These are phyloP conservation scores for Melanogaster broomeanus DNA, from an alignment of 768 basidiomycete genomes.

Conservation along the genomic window DNA sequence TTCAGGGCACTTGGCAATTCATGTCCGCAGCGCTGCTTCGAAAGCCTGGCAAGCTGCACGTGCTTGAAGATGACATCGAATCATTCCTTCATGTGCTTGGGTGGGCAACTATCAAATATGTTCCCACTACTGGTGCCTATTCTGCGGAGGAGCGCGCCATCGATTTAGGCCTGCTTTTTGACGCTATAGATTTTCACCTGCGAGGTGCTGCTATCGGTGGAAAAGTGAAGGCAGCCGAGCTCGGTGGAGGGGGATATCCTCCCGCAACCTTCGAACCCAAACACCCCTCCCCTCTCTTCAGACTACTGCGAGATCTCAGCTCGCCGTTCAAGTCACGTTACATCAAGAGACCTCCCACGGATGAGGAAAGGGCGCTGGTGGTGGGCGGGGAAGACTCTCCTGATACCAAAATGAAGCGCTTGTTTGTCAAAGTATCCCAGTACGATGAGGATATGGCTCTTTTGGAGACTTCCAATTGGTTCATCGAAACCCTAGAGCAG, in stretches of 20 bases:
- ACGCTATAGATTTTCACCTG: neutral
- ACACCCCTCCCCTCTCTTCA: neutral
- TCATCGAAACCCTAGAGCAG: too few species aligned
- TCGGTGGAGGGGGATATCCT: neutral
- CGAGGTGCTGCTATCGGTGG: neutral
- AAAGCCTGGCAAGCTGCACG: slow-evolving; percentile 15
- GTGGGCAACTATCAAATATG: slow-evolving; percentile 13
- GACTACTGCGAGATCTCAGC: neutral
- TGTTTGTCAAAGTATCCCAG: too few species aligned
- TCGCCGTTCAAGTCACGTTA: neutral
- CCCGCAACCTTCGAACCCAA: neutral
- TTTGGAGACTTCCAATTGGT: too few species aligned
- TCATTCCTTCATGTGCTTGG: slow-evolving; percentile 26
- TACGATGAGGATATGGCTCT: too few species aligned
- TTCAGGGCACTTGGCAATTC: slow-evolving; percentile 35
- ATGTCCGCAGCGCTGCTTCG: slow-evolving; percentile 25
- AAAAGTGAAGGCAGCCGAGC: neutral
- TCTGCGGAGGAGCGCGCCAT: too few species aligned
- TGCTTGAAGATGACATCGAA: slow-evolving; percentile 30
- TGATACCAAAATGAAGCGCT: too few species aligned
- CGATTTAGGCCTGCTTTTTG: neutral
- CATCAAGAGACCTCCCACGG: neutral
- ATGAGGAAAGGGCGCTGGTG: neutral
- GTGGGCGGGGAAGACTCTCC: too few species aligned
- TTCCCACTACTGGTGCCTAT: neutral